Conservation (phyloP, 768 basidiomycete species). For the Macrolepiota albuminosa region DNA sequence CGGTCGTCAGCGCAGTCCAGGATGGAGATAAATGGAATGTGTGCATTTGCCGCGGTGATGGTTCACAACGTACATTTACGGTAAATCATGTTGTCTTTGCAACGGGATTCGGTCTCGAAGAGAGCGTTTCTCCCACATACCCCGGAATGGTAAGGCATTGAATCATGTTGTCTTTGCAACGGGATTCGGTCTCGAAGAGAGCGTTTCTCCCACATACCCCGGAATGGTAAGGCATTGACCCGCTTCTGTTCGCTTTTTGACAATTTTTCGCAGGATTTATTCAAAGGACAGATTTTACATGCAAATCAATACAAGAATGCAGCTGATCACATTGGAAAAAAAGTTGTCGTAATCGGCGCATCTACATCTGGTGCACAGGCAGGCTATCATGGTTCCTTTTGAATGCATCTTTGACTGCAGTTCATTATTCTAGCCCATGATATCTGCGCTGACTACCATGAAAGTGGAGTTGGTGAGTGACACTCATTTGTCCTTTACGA, state of each 20-base stretch:
- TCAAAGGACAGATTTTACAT: constrained; percentile 61
- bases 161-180: constrained; percentile 49
- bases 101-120: constrained; percentile 47
- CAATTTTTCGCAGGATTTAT: constrained; percentile 36
- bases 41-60: constrained; percentile 29
- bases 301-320: constrained; percentile 53
- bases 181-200: constrained; percentile 45
- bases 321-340: constrained; percentile 58
- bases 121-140: constrained; percentile 12
- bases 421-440: constrained; percentile 32
- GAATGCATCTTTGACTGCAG: background rate
- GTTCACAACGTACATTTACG: constrained; percentile 31
- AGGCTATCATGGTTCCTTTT: background rate
- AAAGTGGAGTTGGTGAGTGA: constrained; percentile 36
- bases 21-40: constrained; percentile 38
- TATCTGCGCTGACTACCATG: constrained; percentile 36
- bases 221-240: background rate
- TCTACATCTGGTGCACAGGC: constrained; percentile 46
- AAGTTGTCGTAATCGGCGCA: constrained; percentile 64
- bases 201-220: background rate
- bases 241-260: background rate
- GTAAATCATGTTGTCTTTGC: constrained; percentile 49
- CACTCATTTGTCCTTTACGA: too few relatives aligned
- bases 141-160: background rate
- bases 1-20: constrained; percentile 28